Evolutionary conservation across 2,329 filamentous ascomycete species (phyloP), one percentile per base, ranked within the genome.

Genomic region (Ampelomyces quisqualis): DNA sequence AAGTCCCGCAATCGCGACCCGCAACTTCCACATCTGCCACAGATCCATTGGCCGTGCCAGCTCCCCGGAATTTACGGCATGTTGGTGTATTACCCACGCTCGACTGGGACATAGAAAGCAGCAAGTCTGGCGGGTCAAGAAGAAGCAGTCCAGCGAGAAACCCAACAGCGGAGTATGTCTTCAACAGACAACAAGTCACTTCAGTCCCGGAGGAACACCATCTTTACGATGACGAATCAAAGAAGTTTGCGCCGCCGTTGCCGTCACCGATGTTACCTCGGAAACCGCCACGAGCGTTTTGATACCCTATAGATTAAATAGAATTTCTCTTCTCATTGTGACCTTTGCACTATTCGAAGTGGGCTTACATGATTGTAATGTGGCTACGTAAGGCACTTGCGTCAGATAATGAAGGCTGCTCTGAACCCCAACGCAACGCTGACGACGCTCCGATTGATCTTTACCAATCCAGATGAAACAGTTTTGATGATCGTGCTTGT

Each of bases 101-200:
- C 38, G 55, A 61, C 26, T 61, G 49, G 47, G 57, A 61, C 13
- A 45, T 49, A n/a, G 54, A 59, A 7, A 55, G 49, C 37, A 53
- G 40, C 17, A 22, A 14, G 7, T 17, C 32, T 31, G 17, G 33
- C 31, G 22, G 36, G 34, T 51, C 48, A 7, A 45, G 42, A 3
- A 30, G 44, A 8, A 47, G 35, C 15, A 47, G 36, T n/a, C 43
- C 49, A 3, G 40, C 45, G 1, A 37, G 60, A 26, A 40, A 51
- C 8, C 55, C 53, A 0, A 50, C 49, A 4, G 56, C 57, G 7
- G 51, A 57, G 7, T 62, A 63, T 34, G 36, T 62, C 0, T 62
- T 62, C 20, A 54, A 54, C 10, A 40, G 60, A 23, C 51, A 53
- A 14, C 58, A 60, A 17, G 59, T 64, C 4, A 60, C 62, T 2